Conservation (phyloP, 1,284 basidiomycete genomes). For the Bjerkandera adusta region DNA sequence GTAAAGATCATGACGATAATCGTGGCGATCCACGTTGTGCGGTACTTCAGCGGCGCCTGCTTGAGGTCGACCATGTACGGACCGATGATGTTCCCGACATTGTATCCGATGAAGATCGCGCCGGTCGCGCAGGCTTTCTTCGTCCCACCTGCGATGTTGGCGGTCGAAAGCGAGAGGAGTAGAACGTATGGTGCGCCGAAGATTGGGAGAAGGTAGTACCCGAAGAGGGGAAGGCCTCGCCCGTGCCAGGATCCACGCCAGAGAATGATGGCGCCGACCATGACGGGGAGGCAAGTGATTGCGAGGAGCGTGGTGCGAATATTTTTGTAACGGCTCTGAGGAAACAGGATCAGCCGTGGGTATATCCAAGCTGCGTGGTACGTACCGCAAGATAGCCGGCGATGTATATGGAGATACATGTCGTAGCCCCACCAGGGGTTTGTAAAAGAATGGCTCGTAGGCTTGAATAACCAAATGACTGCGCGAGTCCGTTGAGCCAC, state of each 20-base stretch:
- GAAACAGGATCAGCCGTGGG: background rate
- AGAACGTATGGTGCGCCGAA: constrained; percentile 15
- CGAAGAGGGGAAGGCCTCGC: constrained; percentile 13
- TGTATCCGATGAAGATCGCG: constrained; percentile 15
- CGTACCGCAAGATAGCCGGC: constrained; percentile 11
- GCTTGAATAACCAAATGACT: constrained; percentile 15
- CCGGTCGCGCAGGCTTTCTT: constrained; percentile 16
- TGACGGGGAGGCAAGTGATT: constrained; percentile 10
- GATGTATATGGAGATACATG: constrained; percentile 12
- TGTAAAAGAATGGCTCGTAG: constrained; percentile 13
- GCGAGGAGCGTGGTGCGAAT: constrained; percentile 6
- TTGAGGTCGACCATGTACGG: constrained; percentile 13
- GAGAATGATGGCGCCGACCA: constrained; percentile 14
- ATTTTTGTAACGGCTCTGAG: constrained; percentile 11
- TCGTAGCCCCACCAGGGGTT: constrained; percentile 12
- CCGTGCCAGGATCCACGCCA: constrained; percentile 13
- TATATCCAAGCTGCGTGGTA: background rate
- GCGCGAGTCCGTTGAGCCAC: background rate
- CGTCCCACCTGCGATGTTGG: constrained; percentile 13
- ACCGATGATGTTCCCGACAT: constrained; percentile 16
- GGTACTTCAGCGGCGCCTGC: constrained; percentile 11
- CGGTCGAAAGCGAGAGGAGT: constrained; percentile 5
- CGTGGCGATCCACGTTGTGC: constrained; percentile 14
- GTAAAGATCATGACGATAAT: constrained; percentile 13
- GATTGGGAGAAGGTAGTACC: constrained; percentile 14